Evolutionary conservation across 495 filamentous ascomycete genomes (phyloP), one percentile per base, ranked within the genome.

Genomic region (Paragyromitra xinjiangensis): DNA sequence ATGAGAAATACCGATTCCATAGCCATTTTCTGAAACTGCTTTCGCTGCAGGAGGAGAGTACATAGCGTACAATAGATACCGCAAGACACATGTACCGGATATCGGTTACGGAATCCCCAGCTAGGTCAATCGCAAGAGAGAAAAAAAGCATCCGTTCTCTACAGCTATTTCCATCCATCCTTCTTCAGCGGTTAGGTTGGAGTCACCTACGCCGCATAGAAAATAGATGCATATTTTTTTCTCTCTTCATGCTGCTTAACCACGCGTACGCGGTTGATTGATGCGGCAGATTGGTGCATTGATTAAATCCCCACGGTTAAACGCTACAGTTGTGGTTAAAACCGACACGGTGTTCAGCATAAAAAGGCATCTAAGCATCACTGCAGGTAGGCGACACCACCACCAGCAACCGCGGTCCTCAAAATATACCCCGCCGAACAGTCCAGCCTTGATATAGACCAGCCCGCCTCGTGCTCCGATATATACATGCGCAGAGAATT

Each of bases 261-360:
- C 72, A 75, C 72, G 72, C 72, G 72, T 59, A 71, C 72, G 44
- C 45, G 44, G 56, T 63, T 75, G 72, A 75, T 71, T 75, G 72
- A 75, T 73, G 48, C 63, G 63, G 71, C 42, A 72, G 39, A 71
- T 51, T 68, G 34, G 26, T 39, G 19, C 71, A 40, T 24, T 34
- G 4, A 40, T 19, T 39, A 56, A 59, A 58, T 16, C 44, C 34
- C 8, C 24, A 55, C 56, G 55, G 55, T 12, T 62, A 69, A 58
- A 69, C 14, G 29, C 50, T 62, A 44, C 26, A n/a, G 5, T 71
- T 62, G 8, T 34, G 14, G 40, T 34, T n/a, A 65, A 65, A 42
- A 65, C 68, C 16, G 68, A 50, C 63, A 45, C 56, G 64, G 64
- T 55, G 26, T 34, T 68, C 48, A 63, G 51, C 53, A 34, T 45